These are phyloP conservation scores for Carallia pectinifolia DNA, from an alignment of 345 rosid species.

Conservation along the genomic window DNA sequence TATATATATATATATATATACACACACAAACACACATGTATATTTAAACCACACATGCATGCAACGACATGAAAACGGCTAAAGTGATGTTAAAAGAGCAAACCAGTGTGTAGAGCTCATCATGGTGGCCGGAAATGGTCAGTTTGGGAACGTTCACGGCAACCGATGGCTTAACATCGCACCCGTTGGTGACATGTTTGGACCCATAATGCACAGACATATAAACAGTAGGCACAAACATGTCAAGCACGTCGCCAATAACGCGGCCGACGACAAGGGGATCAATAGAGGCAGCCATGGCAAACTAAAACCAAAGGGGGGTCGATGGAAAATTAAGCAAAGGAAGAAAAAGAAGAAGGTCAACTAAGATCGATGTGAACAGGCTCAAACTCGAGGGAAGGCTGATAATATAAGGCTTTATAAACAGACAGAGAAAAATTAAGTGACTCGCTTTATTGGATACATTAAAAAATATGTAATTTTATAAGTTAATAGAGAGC, in stretches of 20 bases:
- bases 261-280: constrained; percentile 81
- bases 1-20: too few relatives aligned
- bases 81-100: neutral
- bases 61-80: neutral
- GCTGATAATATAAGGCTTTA: constrained; percentile 20
- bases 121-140: constrained; percentile 55
- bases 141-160: constrained; percentile 55
- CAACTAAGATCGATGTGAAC: neutral
- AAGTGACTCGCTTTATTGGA: too few relatives aligned
- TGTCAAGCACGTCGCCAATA: constrained; percentile 85
- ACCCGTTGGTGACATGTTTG: constrained; percentile 76
- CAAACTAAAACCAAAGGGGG: neutral
- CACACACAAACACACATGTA: too few relatives aligned
- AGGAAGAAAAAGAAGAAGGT: neutral
- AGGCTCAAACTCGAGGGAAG: constrained; percentile 1
- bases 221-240: constrained; percentile 62
- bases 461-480: too few relatives aligned
- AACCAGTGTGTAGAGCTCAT: constrained; percentile 71
- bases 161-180: constrained; percentile 80
- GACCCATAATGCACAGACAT: constrained; percentile 66
- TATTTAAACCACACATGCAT: neutral
- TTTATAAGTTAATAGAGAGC: too few relatives aligned
- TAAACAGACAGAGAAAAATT: constrained; percentile 19
- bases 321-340: neutral
- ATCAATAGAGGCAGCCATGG: constrained; percentile 71